Base-by-base conservation (phyloP, 805 yeast genomes). In the Debaryomyces maramus region DNA sequence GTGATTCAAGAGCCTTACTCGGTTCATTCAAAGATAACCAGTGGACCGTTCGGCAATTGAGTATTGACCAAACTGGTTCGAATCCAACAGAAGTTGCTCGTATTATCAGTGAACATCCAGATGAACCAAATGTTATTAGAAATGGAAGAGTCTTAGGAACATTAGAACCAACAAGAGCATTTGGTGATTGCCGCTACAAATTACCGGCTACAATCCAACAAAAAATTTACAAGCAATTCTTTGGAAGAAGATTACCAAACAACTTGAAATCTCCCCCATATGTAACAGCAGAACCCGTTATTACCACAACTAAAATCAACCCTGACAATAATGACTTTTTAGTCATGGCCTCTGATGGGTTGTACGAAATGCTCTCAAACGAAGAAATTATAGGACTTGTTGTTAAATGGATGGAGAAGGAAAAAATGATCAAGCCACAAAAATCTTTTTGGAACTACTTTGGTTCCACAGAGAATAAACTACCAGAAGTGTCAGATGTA, bases 111-210 rank as follows among this genome's bases (percentile, higher is more conserved):
- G 97, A 90, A 63, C 99, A 93, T 64, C 99, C 99, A 1, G 83
- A 82, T 44, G 97, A 91, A 63, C 85, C 88, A 23, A 80, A 82
- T 36, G 95, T 83, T 32, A 77, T 91, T 24, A 74, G 85, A 48
- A 80, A 87, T 46, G 99, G 98, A 4, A 79, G 99, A 54, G 86
- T 93, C 8, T 73, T 93, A 50, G 99, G 99, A 0, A 81, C 93
- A 8, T 74, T 93, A 46, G 98, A 93, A 63, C 99, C 99, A 10
- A 80, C 96, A 0, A 75, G 99, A 54, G 96, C 98, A 1, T 93
- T 93, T 70, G 99, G 99, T 34, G 99, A 93, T 62, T 95, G 96
- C 43, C 77, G 97, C 45, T 93, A 88, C 59, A 93, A 93, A 58
- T 76, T 95, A 72, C 79, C 89, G 58, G 83, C 52, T 45, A 80